Conservation (phyloP, 371 early-diverging fungal species). For the Fennellomyces sp. region DNA sequence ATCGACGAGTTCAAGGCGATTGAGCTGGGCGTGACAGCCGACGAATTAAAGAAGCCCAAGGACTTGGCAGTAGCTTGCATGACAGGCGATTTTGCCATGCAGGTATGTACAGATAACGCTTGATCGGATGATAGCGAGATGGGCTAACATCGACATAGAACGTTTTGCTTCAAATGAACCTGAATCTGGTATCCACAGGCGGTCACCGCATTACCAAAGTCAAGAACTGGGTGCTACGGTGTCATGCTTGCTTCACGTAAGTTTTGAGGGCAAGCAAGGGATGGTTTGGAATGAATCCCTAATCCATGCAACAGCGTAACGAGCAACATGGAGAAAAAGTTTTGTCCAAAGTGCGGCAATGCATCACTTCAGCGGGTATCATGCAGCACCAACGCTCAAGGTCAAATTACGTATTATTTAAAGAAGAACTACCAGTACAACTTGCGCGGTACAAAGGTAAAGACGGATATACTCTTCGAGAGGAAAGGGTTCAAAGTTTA, state of each 20-base stretch:
- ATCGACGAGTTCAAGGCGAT: constrained; percentile 68
- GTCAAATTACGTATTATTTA: constrained; percentile 79
- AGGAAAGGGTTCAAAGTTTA: not conserved
- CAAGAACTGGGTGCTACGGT: constrained; percentile 90
- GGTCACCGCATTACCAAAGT: constrained; percentile 79
- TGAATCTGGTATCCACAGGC: constrained; percentile 84
- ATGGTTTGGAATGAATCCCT: not conserved
- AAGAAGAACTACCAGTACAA: constrained; percentile 92
- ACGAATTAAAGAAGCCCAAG: constrained; percentile 44
- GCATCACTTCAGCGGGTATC: constrained; percentile 86
- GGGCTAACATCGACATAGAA: constrained; percentile 58
- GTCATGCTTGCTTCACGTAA: constrained; percentile 93
- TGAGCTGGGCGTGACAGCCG: constrained; percentile 49
- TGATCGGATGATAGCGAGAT: not conserved
- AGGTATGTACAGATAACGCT: constrained; percentile 45
- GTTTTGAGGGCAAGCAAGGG: constrained; percentile 12
- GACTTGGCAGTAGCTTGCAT: constrained; percentile 84
- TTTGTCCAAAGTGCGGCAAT: constrained; percentile 94
- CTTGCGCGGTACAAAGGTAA: constrained; percentile 87
- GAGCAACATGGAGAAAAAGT: constrained; percentile 85
- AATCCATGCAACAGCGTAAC: constrained; percentile 61
- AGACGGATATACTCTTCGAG: too few species aligned
- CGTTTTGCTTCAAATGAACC: constrained; percentile 90
- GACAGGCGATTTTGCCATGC: constrained; percentile 96
- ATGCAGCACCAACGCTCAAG: constrained; percentile 79